Percentiles rank a stretch among this genome's conserved stretches.
phyloP scores from a whole-genome alignment of 179 eudicot species.

The Silene coronaria region DNA sequence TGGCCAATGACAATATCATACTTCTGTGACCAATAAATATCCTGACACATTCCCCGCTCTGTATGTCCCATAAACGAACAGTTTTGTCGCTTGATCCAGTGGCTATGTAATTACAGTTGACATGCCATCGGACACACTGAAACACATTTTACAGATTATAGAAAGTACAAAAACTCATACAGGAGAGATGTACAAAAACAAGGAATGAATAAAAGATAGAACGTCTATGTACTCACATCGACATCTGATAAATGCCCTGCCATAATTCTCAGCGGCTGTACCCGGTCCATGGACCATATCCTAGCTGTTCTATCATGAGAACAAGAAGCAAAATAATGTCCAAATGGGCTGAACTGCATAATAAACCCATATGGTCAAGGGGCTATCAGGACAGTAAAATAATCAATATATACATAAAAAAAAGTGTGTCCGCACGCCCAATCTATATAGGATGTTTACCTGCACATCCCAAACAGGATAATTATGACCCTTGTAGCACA shows the following conservation, averaged over 20 bases:
- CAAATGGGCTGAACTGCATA: conserved; percentile 91
- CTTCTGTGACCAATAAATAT: conserved; percentile 94
- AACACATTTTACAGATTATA: conserved; percentile 13
- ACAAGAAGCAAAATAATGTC: conserved; percentile 95
- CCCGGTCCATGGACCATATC: conserved; percentile 89
- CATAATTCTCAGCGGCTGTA: conserved; percentile 90
- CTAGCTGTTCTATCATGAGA: conserved; percentile 99
- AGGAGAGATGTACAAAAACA: not conserved
- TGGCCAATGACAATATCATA: conserved; percentile 74
- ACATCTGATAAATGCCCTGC: conserved; percentile 98
- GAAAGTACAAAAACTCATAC: not conserved
- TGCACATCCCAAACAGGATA: conserved; percentile 99
- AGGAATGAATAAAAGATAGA: not conserved
- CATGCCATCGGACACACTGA: conserved; percentile 96
- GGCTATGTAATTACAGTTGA: conserved; percentile 90
- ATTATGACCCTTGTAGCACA: conserved; percentile 98
- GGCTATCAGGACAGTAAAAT: not conserved
- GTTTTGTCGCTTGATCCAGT: conserved; percentile 99
- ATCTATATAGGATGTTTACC: conserved; percentile 33
- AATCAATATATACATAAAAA: not conserved
- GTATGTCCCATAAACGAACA: conserved; percentile 94
- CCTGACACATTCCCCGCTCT: conserved; percentile 85
- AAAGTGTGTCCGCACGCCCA: not conserved
- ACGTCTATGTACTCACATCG: conserved; percentile 58
- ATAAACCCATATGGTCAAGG: conserved; percentile 20